phyloP scores from a whole-genome alignment of 192 early-diverging fungal species.

The Coemansia sp. region DNA sequence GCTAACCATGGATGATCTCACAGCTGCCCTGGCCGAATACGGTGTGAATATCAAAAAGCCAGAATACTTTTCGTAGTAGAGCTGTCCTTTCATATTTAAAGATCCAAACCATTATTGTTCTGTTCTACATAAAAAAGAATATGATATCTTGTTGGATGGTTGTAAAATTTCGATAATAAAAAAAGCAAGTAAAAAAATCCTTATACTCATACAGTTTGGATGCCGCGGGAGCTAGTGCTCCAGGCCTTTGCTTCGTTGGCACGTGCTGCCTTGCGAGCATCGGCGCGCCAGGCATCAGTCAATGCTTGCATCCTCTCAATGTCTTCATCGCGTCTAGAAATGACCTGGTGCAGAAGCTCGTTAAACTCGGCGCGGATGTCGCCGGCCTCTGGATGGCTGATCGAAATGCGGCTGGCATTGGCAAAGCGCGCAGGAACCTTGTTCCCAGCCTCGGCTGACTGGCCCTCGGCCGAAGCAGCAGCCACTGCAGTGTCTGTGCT shows the following conservation, averaged over 20 bases:
- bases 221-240: conserved; percentile 40
- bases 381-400: conserved; percentile 50
- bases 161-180: too few species aligned
- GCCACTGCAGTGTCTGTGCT: background rate
- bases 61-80: conserved; percentile 76
- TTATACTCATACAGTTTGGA: conserved; percentile 26
- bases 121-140: background rate
- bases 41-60: conserved; percentile 96
- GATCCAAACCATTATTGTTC: background rate
- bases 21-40: conserved; percentile 84
- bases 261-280: conserved; percentile 31
- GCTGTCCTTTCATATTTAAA: background rate
- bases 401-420: conserved; percentile 17
- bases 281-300: conserved; percentile 41
- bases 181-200: too few species aligned
- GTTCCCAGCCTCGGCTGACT: background rate
- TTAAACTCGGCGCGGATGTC: conserved; percentile 54
- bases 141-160: too few species aligned
- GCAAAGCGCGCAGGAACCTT: conserved; percentile 23
- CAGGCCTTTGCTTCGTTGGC: conserved; percentile 32
- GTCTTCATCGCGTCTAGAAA: conserved; percentile 47
- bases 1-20: conserved; percentile 90
- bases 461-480: background rate
- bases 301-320: conserved; percentile 45
- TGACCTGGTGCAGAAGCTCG: conserved; percentile 48